A percentile compares a stretch with the other conserved stretches of the same genome.
Conservation (phyloP, 257 asterid genomes). For the Rehmannia glutinosa region DNA sequence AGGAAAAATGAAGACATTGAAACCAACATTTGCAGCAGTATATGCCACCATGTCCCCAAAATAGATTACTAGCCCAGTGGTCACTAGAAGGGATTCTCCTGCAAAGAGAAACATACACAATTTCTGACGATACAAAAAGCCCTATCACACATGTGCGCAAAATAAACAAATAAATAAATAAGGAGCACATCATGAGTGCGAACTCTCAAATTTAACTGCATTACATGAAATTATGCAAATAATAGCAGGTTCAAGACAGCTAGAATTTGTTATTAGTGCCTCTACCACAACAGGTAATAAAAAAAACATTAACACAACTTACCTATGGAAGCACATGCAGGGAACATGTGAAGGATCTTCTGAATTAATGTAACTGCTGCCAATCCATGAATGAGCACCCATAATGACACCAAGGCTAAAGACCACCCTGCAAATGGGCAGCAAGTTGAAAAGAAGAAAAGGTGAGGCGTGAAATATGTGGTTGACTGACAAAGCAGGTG, state of each 20-base stretch:
- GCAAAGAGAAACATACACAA: constrained; percentile 33
- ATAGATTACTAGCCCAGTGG: constrained; percentile 81
- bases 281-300: not conserved
- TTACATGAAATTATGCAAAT: not conserved
- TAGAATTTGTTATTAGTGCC: not conserved
- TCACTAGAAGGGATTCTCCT: constrained; percentile 93
- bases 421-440: constrained; percentile 50
- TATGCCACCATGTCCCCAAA: constrained; percentile 75
- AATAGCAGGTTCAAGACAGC: not conserved
- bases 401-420: constrained; percentile 39
- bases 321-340: constrained; percentile 97
- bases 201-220: constrained; percentile 1
- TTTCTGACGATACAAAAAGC: constrained; percentile 17
- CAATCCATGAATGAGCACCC: constrained; percentile 71
- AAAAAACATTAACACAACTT: constrained; percentile 27
- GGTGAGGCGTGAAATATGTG: constrained; percentile 10
- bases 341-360: constrained; percentile 65
- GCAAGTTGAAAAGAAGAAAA: constrained; percentile 8
- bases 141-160: not conserved
- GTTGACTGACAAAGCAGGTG: constrained; percentile 7
- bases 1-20: constrained; percentile 25
- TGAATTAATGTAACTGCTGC: constrained; percentile 60
- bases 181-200: not conserved
- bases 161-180: not conserved
- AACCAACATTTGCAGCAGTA: constrained; percentile 66